Conservation (phyloP, 1,284 basidiomycete genomes). For the Cerioporus squamosus region DNA sequence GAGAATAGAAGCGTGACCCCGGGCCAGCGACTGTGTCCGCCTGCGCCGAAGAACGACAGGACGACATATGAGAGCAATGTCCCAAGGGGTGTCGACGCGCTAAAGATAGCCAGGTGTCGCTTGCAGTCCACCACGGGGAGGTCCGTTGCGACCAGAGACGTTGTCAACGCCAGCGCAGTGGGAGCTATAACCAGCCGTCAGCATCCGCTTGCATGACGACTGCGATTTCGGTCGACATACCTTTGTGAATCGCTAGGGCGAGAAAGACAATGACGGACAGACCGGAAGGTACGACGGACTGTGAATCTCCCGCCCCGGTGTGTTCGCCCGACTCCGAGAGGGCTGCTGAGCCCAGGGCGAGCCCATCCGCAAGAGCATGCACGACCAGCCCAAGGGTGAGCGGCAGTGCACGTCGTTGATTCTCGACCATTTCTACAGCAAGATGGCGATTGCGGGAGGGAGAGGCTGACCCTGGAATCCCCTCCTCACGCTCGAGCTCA, state of each 20-base stretch:
- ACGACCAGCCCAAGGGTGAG: conserved; percentile 85
- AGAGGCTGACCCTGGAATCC: conserved; percentile 8
- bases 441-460: neutral
- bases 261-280: conserved; percentile 85
- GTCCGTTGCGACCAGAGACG: conserved; percentile 77
- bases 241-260: conserved; percentile 90
- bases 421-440: neutral
- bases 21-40: conserved; percentile 56
- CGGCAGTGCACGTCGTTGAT: conserved; percentile 53
- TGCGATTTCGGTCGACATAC: conserved; percentile 37
- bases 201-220: neutral
- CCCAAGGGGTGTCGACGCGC: conserved; percentile 77
- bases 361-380: conserved; percentile 89
- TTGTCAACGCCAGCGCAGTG: conserved; percentile 83
- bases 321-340: conserved; percentile 42
- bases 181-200: conserved; percentile 60
- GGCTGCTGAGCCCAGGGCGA: conserved; percentile 84
- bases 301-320: conserved; percentile 4
- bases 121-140: conserved; percentile 72
- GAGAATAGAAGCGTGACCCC: conserved; percentile 82
- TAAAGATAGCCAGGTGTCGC: conserved; percentile 79
- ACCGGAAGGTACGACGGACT: conserved; percentile 36
- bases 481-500: conserved; percentile 48
- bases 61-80: conserved; percentile 73
- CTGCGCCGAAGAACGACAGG: conserved; percentile 52